Conservation (phyloP, 495 filamentous ascomycete genomes). For the Neurospora cerealis region DNA sequence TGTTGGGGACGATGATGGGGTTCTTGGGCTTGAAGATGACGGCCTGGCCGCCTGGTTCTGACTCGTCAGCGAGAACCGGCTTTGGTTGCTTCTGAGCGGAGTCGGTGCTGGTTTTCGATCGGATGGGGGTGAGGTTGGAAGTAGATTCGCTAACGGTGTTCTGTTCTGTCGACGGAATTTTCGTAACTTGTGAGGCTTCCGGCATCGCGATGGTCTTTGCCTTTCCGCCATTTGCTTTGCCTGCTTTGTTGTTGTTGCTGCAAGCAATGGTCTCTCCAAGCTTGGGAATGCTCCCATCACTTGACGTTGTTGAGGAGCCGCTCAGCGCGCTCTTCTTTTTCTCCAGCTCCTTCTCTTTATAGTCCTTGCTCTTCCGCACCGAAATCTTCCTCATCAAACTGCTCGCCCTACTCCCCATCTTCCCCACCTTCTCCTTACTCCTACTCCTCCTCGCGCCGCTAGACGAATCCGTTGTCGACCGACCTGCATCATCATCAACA, state of each 20-base stretch:
- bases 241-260: constrained; percentile 1
- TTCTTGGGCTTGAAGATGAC: constrained; percentile 63
- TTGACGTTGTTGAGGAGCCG: background rate
- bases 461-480: background rate
- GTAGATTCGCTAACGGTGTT: background rate
- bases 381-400: constrained; percentile 17
- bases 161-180: background rate
- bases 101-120: constrained; percentile 10
- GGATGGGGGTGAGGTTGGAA: constrained; percentile 1
- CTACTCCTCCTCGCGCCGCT: background rate
- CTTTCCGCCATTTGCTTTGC: constrained; percentile 1
- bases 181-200: background rate
- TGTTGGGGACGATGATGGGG: constrained; percentile 57
- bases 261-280: background rate
- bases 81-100: constrained; percentile 2
- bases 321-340: background rate
- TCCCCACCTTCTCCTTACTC: constrained; percentile 11
- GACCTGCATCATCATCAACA: background rate
- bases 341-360: constrained; percentile 1
- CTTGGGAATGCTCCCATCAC: background rate
- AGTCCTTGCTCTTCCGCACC: constrained; percentile 3
- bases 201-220: constrained; percentile 21
- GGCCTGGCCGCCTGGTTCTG: constrained; percentile 46
- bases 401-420: constrained; percentile 7
- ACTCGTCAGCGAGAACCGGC: constrained; percentile 11